These are phyloP conservation scores for Pythium myriotylum DNA, from an alignment of 352 stramenopile genomes.

Conservation along the genomic window DNA sequence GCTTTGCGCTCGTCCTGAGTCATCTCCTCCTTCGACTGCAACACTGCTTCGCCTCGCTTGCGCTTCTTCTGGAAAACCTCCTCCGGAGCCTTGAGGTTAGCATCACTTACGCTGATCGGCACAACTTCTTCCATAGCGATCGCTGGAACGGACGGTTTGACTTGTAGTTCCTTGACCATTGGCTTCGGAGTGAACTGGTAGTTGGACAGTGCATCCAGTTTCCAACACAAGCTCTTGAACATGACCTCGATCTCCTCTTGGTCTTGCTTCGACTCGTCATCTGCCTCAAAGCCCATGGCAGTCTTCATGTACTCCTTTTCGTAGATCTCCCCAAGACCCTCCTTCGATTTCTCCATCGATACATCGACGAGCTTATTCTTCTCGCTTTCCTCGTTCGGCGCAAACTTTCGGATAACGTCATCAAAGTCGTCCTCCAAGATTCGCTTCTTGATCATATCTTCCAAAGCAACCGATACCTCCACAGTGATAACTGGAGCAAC, in stretches of 20 bases:
- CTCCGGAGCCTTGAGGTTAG: slow-evolving; percentile 81
- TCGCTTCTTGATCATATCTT: slow-evolving; percentile 95
- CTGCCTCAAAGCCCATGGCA: slow-evolving; percentile 91
- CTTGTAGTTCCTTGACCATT: slow-evolving; percentile 90
- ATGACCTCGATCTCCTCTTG: slow-evolving; percentile 94
- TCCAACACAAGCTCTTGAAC: slow-evolving; percentile 95
- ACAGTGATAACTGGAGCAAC: slow-evolving; percentile 91
- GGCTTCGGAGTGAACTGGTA: slow-evolving; percentile 95
- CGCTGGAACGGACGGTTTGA: slow-evolving; percentile 78
- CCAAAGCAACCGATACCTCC: slow-evolving; percentile 90
- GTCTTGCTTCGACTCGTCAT: slow-evolving; percentile 91
- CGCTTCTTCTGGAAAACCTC: slow-evolving; percentile 89
- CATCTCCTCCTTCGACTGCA: slow-evolving; percentile 88
- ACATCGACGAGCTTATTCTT: slow-evolving; percentile 92
- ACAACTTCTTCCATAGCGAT: slow-evolving; percentile 88
- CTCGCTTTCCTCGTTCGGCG: slow-evolving; percentile 65
- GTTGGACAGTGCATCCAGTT: slow-evolving; percentile 95
- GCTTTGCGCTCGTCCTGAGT: slow-evolving; percentile 87
- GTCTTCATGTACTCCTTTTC: slow-evolving; percentile 97
- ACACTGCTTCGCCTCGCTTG: slow-evolving; percentile 80
- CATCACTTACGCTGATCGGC: slow-evolving; percentile 83
- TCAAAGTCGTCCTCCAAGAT: slow-evolving; percentile 96
- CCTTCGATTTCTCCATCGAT: slow-evolving; percentile 92
- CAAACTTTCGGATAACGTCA: slow-evolving; percentile 92
- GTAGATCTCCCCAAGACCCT: slow-evolving; percentile 93